Percentiles rank a stretch among this genome's conserved stretches.
These are phyloP conservation scores for Calonectria leucothoes DNA, from an alignment of 2,329 filamentous ascomycete genomes.

Conservation along the genomic window DNA sequence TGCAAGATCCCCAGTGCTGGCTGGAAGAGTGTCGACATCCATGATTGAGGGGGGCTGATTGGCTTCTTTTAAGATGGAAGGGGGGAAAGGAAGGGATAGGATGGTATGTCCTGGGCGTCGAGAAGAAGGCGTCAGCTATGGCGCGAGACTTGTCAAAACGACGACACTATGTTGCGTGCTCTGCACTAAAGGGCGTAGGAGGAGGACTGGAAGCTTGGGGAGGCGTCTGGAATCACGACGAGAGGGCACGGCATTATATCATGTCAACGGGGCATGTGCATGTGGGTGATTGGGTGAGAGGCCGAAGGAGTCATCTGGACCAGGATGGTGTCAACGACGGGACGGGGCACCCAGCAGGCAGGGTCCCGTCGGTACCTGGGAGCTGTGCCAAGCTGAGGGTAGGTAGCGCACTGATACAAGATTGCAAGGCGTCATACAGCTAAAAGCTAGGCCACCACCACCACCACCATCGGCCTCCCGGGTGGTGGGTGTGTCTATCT, in stretches of 20 bases:
- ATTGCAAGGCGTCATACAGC: background rate
- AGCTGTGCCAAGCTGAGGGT: conserved; percentile 1
- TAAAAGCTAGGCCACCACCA: conserved; percentile 11
- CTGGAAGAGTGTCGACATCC: conserved; percentile 31
- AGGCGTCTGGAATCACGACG: conserved; percentile 35
- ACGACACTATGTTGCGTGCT: conserved; percentile 38
- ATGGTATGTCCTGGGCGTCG: conserved; percentile 24
- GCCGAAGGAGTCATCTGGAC: conserved; percentile 41
- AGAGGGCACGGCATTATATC: conserved; percentile 37
- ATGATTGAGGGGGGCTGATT: conserved; percentile 23
- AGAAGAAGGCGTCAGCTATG: conserved; percentile 37
- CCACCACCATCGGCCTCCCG: conserved; percentile 11
- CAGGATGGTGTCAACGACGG: conserved; percentile 34
- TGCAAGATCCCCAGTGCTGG: conserved; percentile 36
- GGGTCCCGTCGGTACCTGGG: conserved; percentile 4
- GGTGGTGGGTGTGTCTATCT: background rate
- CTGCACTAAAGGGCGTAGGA: conserved; percentile 30
- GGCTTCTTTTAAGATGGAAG: conserved; percentile 7
- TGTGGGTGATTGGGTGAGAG: conserved; percentile 30
- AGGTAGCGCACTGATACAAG: conserved; percentile 6
- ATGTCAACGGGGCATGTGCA: conserved; percentile 1
- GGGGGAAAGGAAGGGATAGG: background rate
- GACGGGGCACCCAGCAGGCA: conserved; percentile 7
- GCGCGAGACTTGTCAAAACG: conserved; percentile 28
- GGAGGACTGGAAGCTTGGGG: conserved; percentile 29